Conservation (phyloP, 1,284 basidiomycete species). For the Pisolithus thermaeus region DNA sequence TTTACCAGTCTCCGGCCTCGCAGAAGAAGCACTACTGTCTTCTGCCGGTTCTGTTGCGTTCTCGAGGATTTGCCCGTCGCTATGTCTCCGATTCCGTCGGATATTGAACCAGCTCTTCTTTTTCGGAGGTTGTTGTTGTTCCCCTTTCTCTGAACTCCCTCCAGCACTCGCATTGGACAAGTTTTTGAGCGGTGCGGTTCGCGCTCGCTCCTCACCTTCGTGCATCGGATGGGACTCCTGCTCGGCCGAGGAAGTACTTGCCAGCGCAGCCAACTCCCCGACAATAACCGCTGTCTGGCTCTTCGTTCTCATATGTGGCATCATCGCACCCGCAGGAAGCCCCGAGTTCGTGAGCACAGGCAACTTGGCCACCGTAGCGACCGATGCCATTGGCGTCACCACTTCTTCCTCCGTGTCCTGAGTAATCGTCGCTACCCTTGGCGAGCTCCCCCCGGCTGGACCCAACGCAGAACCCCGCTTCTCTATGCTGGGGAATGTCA, state of each 20-base stretch:
- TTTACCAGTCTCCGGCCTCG: conserved; percentile 29
- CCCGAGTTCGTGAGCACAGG: conserved; percentile 33
- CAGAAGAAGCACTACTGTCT: conserved; percentile 29
- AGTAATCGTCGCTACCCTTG: conserved; percentile 14
- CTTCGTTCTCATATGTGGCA: conserved; percentile 65
- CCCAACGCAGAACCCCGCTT: conserved; percentile 29
- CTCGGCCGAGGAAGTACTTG: conserved; percentile 6
- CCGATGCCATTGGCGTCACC: conserved; percentile 49
- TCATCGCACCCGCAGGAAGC: conserved; percentile 55
- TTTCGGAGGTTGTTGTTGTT: conserved; percentile 30
- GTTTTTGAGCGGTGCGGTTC: conserved; percentile 1
- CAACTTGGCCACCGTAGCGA: conserved; percentile 39
- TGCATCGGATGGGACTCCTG: conserved; percentile 17
- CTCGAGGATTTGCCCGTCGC: conserved; percentile 40
- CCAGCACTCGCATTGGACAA: conserved; percentile 12
- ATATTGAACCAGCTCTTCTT: conserved; percentile 69
- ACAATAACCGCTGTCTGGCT: conserved; percentile 73
- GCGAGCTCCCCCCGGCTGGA: conserved; percentile 20
- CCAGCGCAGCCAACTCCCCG: conserved; percentile 21
- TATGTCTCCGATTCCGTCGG: conserved; percentile 53
- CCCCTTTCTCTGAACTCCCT: conserved; percentile 36
- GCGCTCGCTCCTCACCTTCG: conserved; percentile 7
- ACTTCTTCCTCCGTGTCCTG: conserved; percentile 32
- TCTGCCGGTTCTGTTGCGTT: conserved; percentile 32
- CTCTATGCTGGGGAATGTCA: conserved; percentile 62